A percentile compares a stretch with the other conserved stretches of the same genome.
Conservation (phyloP, 352 stramenopile species). For the Phytophthora nicotianae region DNA sequence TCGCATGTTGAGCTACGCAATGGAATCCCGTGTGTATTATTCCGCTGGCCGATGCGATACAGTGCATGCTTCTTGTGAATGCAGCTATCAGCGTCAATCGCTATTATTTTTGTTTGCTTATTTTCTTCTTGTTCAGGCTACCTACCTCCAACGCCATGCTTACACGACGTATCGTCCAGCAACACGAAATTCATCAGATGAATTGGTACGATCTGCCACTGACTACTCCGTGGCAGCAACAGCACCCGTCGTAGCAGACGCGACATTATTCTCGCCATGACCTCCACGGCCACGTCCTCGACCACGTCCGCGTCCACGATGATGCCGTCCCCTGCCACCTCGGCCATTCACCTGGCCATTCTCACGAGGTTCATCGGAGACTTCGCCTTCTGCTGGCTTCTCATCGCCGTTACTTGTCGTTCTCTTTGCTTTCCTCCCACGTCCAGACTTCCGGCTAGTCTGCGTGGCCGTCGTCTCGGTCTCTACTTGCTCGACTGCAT, state of each 20-base stretch:
- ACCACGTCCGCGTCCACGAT: constrained; percentile 39
- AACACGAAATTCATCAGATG: constrained; percentile 21
- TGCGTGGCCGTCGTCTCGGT: constrained; percentile 2
- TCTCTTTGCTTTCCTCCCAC: constrained; percentile 31
- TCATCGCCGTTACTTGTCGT: constrained; percentile 25
- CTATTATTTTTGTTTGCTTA: constrained; percentile 40
- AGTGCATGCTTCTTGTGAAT: no score
- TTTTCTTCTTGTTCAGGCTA: constrained; percentile 14
- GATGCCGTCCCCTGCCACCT: constrained; percentile 28
- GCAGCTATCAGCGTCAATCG: constrained; percentile 11
- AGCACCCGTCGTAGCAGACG: constrained; percentile 13
- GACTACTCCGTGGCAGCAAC: constrained; percentile 17
- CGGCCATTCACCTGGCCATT: constrained; percentile 26
- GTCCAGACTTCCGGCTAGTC: constrained; percentile 26
- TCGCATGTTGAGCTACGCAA: constrained; percentile 28
- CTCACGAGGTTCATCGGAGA: constrained; percentile 15
- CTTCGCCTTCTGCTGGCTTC: constrained; percentile 14
- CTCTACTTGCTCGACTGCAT: constrained; percentile 27
- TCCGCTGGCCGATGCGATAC: no score
- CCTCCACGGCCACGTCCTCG: constrained; percentile 34
- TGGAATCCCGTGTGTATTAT: constrained; percentile 26
- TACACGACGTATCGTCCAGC: constrained; percentile 24
- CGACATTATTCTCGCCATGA: constrained; percentile 16
- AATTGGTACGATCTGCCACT: constrained; percentile 19
- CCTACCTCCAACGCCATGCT: constrained; percentile 6